Conservation (phyloP, 352 stramenopile species). For the Pythium phragmiticola region DNA sequence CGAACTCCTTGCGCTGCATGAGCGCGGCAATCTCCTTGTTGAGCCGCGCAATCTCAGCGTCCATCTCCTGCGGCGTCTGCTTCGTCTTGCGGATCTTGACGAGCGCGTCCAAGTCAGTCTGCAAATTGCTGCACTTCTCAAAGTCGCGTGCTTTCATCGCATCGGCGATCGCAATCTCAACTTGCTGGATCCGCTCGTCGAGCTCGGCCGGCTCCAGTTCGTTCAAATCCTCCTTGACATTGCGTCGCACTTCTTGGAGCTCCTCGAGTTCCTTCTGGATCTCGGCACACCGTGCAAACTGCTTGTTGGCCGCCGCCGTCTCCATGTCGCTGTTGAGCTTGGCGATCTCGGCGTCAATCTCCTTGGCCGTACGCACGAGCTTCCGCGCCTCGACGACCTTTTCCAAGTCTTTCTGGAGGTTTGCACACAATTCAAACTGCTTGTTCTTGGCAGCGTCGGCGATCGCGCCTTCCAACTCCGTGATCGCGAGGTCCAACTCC, state of each 20-base stretch:
- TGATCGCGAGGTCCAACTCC: slow-evolving; percentile 77
- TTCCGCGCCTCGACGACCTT: slow-evolving; percentile 79
- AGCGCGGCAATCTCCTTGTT: slow-evolving; percentile 60
- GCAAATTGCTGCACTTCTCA: slow-evolving; percentile 69
- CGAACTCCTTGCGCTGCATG: slow-evolving; percentile 85
- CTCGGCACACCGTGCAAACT: slow-evolving; percentile 79
- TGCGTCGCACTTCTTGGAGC: slow-evolving; percentile 67
- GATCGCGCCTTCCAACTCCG: slow-evolving; percentile 75
- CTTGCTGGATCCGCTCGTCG: slow-evolving; percentile 69
- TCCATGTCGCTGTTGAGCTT: slow-evolving; percentile 82
- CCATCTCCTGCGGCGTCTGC: slow-evolving; percentile 80
- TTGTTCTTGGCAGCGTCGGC: slow-evolving; percentile 75
- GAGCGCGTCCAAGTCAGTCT: slow-evolving; percentile 65
- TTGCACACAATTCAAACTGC: slow-evolving; percentile 83
- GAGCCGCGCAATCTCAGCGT: slow-evolving; percentile 72
- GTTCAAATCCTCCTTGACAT: slow-evolving; percentile 84
- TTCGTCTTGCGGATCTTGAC: slow-evolving; percentile 82
- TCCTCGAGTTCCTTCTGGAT: slow-evolving; percentile 81
- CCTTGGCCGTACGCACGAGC: slow-evolving; percentile 84
- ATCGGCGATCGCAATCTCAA: slow-evolving; percentile 67
- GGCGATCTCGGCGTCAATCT: slow-evolving; percentile 80
- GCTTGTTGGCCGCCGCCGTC: slow-evolving; percentile 61
- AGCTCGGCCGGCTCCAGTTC: slow-evolving; percentile 83
- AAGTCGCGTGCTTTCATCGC: slow-evolving; percentile 83
- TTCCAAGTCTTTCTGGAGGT: slow-evolving; percentile 83